Percentiles rank a stretch among this genome's conserved stretches.
These are phyloP conservation scores for Cutaneotrichosporon cutaneum DNA, from an alignment of 1,284 basidiomycete species.

Conservation along the genomic window DNA sequence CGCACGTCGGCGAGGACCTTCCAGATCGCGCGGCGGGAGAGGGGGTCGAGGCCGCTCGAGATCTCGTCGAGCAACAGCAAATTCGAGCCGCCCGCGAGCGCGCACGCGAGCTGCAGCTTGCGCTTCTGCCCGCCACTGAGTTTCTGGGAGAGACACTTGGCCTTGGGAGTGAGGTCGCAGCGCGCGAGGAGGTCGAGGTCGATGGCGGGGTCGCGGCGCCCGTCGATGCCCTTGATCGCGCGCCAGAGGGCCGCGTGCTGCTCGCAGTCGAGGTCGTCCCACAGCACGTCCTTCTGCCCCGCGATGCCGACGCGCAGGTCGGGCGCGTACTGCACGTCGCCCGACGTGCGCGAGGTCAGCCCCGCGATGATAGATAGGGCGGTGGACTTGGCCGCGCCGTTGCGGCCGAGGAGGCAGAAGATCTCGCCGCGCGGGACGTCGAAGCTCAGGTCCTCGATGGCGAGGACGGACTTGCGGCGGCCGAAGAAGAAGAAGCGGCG, in stretches of 20 bases:
- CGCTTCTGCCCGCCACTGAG: slow-evolving; percentile 77
- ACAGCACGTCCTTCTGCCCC: slow-evolving; percentile 78
- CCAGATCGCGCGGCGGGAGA: slow-evolving; percentile 75
- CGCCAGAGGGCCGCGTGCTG: slow-evolving; percentile 72
- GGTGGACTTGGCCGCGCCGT: slow-evolving; percentile 76
- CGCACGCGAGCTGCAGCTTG: slow-evolving; percentile 74
- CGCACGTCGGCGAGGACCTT: slow-evolving; percentile 66
- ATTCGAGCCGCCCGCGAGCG: slow-evolving; percentile 63
- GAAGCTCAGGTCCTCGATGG: slow-evolving; percentile 64
- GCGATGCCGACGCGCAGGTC: slow-evolving; percentile 64
- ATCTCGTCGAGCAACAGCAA: slow-evolving; percentile 72
- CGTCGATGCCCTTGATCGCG: slow-evolving; percentile 63
- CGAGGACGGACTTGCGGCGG: slow-evolving; percentile 56
- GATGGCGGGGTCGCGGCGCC: slow-evolving; percentile 36
- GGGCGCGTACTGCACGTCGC: slow-evolving; percentile 61
- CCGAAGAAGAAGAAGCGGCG: slow-evolving; percentile 30
- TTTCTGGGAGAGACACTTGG: slow-evolving; percentile 63
- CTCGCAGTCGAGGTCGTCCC: slow-evolving; percentile 70
- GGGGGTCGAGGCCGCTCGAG: slow-evolving; percentile 74
- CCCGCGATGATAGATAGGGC: slow-evolving; percentile 66
- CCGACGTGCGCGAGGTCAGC: slow-evolving; percentile 61
- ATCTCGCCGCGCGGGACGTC: slow-evolving; percentile 68
- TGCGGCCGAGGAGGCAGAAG: slow-evolving; percentile 66
- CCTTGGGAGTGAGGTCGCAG: slow-evolving; percentile 69
- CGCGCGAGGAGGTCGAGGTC: slow-evolving; percentile 65